Evolutionary conservation across 2,329 filamentous ascomycete genomes (phyloP), one percentile per base, ranked within the genome.

Genomic region (Penicillium sumatraense): DNA sequence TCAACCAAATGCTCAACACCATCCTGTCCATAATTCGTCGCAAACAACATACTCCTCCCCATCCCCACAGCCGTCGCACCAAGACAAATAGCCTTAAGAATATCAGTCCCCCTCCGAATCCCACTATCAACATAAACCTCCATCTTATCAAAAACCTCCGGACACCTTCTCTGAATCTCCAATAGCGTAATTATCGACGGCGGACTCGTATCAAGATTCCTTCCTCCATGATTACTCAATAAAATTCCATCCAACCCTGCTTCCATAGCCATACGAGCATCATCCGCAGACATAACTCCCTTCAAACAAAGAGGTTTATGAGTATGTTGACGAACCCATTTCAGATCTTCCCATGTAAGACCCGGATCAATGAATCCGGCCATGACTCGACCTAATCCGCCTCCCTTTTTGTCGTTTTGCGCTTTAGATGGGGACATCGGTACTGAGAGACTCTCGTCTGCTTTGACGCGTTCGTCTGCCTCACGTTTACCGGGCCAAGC

Each of bases 141-240:
- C 62, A 84, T 74, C 44, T 72, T 72, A 24, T 74, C 72, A 55
- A 82, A 81, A 1, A 80, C 75, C 54, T 82, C 77, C 0, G 81
- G 81, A 51, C 77, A 83, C 9, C 72, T 71, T 41, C 68, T 76
- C 13, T 83, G 79, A 13, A 84, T 75, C 60, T 84, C 82, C 2
- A 84, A 66, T 0, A 84, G 72, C 0, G 80, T 80, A 16, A 84
- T 70, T 6, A 84, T 79, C 0, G 77, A 77, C 0, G 81, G 78
- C 26, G 67, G 81, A 38, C 70, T 75, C 27, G 80, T 81, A 49
- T 86, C 83, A 1, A 84, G 72, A 1, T 82, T 81, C 24, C 84
- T 73, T 3, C 84, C 84, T 16, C 84, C 83, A 52, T 86, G 84
- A 57, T 86, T 86, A 56, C 80, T 83, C 29, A 86, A 60, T 54